phyloP scores from a whole-genome alignment of 2,329 filamentous ascomycete species.

The Fusarium floridanum region DNA sequence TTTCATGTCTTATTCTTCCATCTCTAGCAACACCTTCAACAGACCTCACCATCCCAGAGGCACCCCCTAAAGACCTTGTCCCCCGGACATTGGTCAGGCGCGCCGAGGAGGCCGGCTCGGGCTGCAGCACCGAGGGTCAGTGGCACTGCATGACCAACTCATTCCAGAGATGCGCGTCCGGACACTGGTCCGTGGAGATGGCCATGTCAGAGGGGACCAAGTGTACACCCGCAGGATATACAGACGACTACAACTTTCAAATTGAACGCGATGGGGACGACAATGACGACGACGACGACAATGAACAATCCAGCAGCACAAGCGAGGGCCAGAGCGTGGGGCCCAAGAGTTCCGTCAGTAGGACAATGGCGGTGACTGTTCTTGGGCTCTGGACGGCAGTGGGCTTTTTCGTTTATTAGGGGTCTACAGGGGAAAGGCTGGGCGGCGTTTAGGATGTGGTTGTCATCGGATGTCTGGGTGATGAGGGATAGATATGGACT shows the following conservation, averaged over 20 bases:
- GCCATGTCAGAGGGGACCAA: slow-evolving; percentile 58
- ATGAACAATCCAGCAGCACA: neutral
- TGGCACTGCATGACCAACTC: slow-evolving; percentile 66
- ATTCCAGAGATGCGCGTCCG: slow-evolving; percentile 65
- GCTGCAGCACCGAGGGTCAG: slow-evolving; percentile 62
- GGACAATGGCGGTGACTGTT: neutral
- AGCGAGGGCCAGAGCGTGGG: slow-evolving; percentile 21
- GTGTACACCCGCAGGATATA: slow-evolving; percentile 60
- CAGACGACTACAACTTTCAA: slow-evolving; percentile 52
- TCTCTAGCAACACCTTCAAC: slow-evolving; percentile 10
- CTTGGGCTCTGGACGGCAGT: slow-evolving; percentile 19
- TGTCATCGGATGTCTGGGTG: neutral
- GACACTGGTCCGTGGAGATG: slow-evolving; percentile 61
- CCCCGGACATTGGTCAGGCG: slow-evolving; percentile 25
- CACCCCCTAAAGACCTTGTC: neutral
- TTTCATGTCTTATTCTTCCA: slow-evolving; percentile 21
- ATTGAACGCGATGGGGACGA: slow-evolving; percentile 49
- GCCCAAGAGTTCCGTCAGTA: neutral
- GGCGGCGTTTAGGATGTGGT: neutral
- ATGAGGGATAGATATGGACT: neutral
- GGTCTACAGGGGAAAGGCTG: neutral
- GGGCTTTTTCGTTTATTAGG: slow-evolving; percentile 4
- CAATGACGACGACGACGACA: neutral
- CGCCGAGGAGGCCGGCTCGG: slow-evolving; percentile 52
- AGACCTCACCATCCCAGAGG: neutral